phyloP scores from a whole-genome alignment of 805 yeast genomes.

The Lipomyces oligophaga region DNA sequence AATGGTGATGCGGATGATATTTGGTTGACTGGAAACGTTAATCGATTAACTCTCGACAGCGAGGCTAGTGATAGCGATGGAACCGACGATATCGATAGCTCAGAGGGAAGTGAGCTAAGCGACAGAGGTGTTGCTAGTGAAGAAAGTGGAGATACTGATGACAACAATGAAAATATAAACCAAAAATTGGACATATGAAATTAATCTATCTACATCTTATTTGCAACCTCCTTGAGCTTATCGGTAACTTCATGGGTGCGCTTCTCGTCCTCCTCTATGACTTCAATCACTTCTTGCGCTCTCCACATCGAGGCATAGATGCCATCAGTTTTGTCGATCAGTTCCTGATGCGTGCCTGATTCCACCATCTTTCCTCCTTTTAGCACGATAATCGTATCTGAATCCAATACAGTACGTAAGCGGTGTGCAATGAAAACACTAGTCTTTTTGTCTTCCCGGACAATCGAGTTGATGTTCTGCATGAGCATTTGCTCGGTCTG shows the following conservation, averaged over 20 bases:
- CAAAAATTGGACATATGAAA: neutral
- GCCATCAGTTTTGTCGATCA: constrained; percentile 53
- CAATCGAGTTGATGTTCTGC: constrained; percentile 65
- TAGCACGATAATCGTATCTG: constrained; percentile 88
- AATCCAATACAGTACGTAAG: constrained; percentile 84
- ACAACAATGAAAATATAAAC: neutral
- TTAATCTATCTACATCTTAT: neutral
- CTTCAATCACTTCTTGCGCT: constrained; percentile 51
- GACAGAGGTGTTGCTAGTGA: constrained; percentile 31
- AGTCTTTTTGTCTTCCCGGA: constrained; percentile 58
- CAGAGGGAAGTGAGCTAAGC: constrained; percentile 31
- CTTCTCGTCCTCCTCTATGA: constrained; percentile 23
- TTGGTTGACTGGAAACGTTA: constrained; percentile 78
- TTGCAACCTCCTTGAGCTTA: constrained; percentile 12
- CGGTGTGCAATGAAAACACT: constrained; percentile 92
- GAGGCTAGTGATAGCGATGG: constrained; percentile 33
- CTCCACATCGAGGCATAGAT: constrained; percentile 82
- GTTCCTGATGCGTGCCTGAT: constrained; percentile 74
- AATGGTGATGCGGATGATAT: constrained; percentile 61
- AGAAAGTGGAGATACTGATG: constrained; percentile 28
- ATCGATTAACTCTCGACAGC: constrained; percentile 42
- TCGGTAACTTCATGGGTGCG: constrained; percentile 16
- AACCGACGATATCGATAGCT: constrained; percentile 35
- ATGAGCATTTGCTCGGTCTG: constrained; percentile 87
- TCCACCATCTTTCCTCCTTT: constrained; percentile 76